phyloP scores from a whole-genome alignment of 1,139 yeast genomes.

The Meyerozyma sp. region DNA sequence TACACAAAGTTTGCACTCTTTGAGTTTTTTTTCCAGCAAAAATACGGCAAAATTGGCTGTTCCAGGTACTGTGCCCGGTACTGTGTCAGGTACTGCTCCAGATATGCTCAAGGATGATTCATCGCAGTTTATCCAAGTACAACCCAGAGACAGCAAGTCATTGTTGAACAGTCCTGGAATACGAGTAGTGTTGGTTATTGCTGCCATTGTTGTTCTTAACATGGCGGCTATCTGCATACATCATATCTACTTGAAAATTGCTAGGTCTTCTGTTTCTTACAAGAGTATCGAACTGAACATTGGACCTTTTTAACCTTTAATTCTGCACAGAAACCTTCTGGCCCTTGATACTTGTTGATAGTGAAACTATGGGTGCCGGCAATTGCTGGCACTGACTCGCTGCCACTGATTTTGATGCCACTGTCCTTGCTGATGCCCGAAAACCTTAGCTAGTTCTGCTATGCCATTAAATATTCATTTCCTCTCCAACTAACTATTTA shows the following conservation, averaged over 20 bases:
- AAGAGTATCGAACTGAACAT: conserved; percentile 8
- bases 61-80: no score
- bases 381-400: neutral
- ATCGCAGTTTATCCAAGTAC: neutral
- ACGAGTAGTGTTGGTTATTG: conserved; percentile 9
- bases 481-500: neutral
- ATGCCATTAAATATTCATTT: no score
- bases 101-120: neutral
- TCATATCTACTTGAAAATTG: conserved; percentile 9
- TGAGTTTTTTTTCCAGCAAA: no score
- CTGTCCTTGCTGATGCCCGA: no score
- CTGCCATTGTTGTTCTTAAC: conserved; percentile 10
- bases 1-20: no score
- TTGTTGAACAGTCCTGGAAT: conserved; percentile 3
- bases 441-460: no score
- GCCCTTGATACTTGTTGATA: no score
- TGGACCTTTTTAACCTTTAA: neutral
- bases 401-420: neutral
- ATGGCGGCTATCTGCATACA: conserved; percentile 10
- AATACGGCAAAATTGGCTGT: no score
- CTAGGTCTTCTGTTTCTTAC: conserved; percentile 7
- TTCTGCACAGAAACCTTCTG: neutral
- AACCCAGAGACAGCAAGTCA: neutral
- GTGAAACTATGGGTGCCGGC: neutral
- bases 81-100: neutral